Evolutionary conservation across 148 eudicot genomes (phyloP), one percentile per base, ranked within the genome.

Genomic region (Fagopyrum tataricum): DNA sequence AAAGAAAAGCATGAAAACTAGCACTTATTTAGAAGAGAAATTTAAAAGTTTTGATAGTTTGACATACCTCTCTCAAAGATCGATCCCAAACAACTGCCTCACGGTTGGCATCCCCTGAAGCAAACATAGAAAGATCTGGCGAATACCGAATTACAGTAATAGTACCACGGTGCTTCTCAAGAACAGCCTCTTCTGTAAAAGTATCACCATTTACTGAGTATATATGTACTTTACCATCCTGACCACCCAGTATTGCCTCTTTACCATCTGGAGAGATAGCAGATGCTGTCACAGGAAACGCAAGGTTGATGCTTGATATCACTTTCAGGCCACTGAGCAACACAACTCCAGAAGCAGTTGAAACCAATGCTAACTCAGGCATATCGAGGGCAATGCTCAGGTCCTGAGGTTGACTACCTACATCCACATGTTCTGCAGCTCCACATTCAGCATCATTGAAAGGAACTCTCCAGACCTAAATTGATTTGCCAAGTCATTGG

Each of bases 21-120:
- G 21, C 18, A 15, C 24, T 2, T 12, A 24, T 61, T 61, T 40
- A 61, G 13, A 26, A 26, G 7, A 11, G 37, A 59, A 7, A 24
- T 26, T 61, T 62, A 20, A 64, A 64, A 13, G 48, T 48, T 13
- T 46, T 21, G 11, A 55, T 21, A 12, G 26, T 46, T 24, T 72
- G 69, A 52, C 17, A 23, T 87, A 91, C 98, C 98, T 91, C 95
- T 74, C 82, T 82, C 20, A 91, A 79, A 26, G 87, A 80, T 74
- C 89, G 85, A 79, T 93, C 98, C 98, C 98, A 93, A 76, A 93
- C 92, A 74, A 91, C 88, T 82, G 95, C 98, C 84, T 91, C 98
- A 70, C 93, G 88, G 78, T 94, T 94, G 69, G 82, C 81, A 87
- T 94, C 98, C 39, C 87, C 97, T 14, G 98, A 94, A 43, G 91